Evolutionary conservation across 2,329 filamentous ascomycete genomes (phyloP), one percentile per base, ranked within the genome.

Genomic region (Zymoseptoria brevis): DNA sequence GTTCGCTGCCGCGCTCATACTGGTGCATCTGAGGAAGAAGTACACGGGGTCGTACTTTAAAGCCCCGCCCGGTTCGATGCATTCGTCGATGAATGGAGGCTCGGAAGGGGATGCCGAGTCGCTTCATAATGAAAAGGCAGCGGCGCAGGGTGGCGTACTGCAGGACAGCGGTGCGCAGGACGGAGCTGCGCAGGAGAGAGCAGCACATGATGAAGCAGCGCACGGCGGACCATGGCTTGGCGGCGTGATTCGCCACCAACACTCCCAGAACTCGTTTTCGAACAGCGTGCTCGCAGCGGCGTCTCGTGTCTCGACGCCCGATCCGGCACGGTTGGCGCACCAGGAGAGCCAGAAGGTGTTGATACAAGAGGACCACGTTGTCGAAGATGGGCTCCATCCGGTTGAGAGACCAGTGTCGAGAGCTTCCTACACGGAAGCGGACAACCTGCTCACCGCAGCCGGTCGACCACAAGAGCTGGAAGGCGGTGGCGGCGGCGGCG

Each of bases 11-110:
- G 41, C 56, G 13, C 35, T 58, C 8, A 29, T 41, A 4, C 35
- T 52, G 22, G n/a, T 61, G 1, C 54, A 22, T 26, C 56, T 56
- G 8, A 51, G 59, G 35, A 61, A 61, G 54, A 56, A 52, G n/a
- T 41, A 26, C 4, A 58, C 59, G 8, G 59, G 59, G 4, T 58
- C 53, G n/a, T 61, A 53, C 26, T 61, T 56, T 50, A 61, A 58
- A 22, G 35, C 59, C 13, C 50, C 53, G 21, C 16, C 56, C 5
- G 54, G 30, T 16, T 58, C 56, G 16, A 29, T 58, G 16, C 22
- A 26, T 19, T 30, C 26, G 22, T 21, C 22, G 19, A 8, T 9
- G 4, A n/a, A 53, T 29, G 51, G 22, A 7, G 19, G 13, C 3
- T 26, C 51, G 1, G 51, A 16, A 19, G 21, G 11, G 1, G 22